A percentile compares a stretch with the other conserved stretches of the same genome.
Conservation (phyloP, 192 early-diverging fungal species). For the Coemansia sp. region DNA sequence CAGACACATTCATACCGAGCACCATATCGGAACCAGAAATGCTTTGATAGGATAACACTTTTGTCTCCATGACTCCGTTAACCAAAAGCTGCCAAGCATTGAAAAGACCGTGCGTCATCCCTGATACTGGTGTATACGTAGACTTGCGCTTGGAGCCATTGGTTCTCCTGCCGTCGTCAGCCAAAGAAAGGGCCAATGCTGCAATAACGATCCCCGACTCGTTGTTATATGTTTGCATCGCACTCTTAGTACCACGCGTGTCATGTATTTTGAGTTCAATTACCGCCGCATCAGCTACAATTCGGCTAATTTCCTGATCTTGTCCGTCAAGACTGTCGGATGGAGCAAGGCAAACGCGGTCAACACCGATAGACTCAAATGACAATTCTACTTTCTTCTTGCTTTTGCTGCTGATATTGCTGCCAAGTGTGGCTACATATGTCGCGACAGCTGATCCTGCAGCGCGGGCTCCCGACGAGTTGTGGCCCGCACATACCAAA, state of each 20-base stretch:
- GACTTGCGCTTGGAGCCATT: neutral
- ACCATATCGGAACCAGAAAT: neutral
- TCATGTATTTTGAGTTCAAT: constrained; percentile 3
- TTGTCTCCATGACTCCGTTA: neutral
- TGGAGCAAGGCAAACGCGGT: constrained; percentile 1
- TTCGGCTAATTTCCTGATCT: neutral
- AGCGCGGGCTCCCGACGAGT: neutral
- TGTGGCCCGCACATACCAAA: constrained; percentile 29
- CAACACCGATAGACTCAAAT: neutral
- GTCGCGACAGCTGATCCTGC: constrained; percentile 11
- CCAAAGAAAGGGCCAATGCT: constrained; percentile 19
- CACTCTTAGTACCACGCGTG: neutral
- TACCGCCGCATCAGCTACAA: neutral
- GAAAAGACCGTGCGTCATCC: constrained; percentile 12
- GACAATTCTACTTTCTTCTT: neutral
- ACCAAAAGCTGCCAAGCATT: constrained; percentile 28
- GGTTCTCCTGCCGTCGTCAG: neutral
- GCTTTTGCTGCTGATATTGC: constrained; percentile 1
- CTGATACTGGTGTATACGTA: neutral
- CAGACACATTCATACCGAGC: constrained; percentile 37
- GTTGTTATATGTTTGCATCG: neutral
- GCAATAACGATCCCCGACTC: constrained; percentile 13
- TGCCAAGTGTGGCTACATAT: constrained; percentile 12
- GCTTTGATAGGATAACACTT: constrained; percentile 8
- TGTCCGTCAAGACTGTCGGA: constrained; percentile 1